Base-by-base conservation (phyloP, 345 rosid species). In the Ailanthus altissimus region DNA sequence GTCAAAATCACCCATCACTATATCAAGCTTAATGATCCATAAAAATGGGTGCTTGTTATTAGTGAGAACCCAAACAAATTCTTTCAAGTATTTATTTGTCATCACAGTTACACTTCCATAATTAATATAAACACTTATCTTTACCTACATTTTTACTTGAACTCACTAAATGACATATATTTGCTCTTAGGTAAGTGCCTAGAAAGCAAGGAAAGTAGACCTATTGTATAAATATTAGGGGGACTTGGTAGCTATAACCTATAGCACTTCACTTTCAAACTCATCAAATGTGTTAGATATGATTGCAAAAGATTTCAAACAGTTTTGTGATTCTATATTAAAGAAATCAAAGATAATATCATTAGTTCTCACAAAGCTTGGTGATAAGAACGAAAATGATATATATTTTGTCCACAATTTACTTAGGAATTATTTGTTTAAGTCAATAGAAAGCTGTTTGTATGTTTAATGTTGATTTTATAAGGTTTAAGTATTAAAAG, bases 11-110 rank as follows among this genome's bases (percentile, higher is more conserved):
- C 79, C 84, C n/a, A n/a, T 56, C 12, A 80, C 80, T 13, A 81
- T 58, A 26, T 81, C 79, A n/a, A 81, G 77, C 57, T 81, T 78
- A 32, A 81, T 68, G 16, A 81, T 74, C 81, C 84, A 81, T 32
- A 78, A 69, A 32, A 81, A 81, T 9, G 77, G 72, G n/a, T 70
- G 72, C 57, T 56, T 74, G 65, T 76, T 81, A 28, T 78, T 81
- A 0, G 81, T 81, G 6, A 81, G 63, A 0, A 81, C 84, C 81
- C 81, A 81, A 0, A 79, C 81, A 21, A 81, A 78, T 75, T 82
- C 84, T 4, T 40, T 70, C 73, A 75, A 45, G 49, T 82, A 77
- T 21, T 58, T 21, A 8, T 74, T 59, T 0, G 79, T 56, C 65
- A 82, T 78, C 28, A 78, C 61, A 1, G 80, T 78, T 4, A 78